Evolutionary conservation across 2,329 filamentous ascomycete species (phyloP).

Genomic region (Trichoderma sp.): DNA sequence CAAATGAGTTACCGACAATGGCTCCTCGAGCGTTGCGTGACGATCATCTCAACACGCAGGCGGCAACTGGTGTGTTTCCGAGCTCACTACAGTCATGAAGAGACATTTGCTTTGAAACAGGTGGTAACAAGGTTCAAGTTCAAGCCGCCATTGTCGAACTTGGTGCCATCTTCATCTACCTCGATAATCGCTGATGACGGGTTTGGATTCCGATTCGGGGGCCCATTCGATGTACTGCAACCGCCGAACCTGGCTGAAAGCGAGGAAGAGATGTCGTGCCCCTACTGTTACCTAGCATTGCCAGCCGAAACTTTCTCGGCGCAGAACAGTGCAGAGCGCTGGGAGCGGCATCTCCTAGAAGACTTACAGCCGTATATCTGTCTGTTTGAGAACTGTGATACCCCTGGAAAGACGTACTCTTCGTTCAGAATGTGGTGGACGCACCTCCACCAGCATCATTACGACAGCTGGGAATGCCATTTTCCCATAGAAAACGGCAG

Average conservation of each 20-base stretch:
- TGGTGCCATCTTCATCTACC: neutral
- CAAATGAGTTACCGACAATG: neutral
- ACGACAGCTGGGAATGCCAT: neutral
- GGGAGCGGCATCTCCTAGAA: neutral
- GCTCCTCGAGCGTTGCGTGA: neutral
- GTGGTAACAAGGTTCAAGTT: neutral
- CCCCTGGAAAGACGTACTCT: neutral
- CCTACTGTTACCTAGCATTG: neutral
- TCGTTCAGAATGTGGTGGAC: neutral
- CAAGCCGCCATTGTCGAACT: neutral
- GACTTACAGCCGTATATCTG: neutral
- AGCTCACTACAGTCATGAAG: neutral
- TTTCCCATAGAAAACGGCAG: too few species aligned
- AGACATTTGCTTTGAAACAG: neutral
- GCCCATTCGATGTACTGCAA: neutral
- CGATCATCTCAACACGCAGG: neutral
- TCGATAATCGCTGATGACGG: accelerated
- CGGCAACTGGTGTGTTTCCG: neutral
- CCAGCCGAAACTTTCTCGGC: neutral
- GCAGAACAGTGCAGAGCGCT: neutral
- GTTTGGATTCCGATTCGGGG: neutral
- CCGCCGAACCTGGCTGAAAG: neutral
- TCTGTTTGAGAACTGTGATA: neutral
- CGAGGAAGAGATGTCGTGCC: neutral
- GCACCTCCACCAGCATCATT: neutral